Conservation (phyloP, 805 yeast species). For the Candida verbasci region DNA sequence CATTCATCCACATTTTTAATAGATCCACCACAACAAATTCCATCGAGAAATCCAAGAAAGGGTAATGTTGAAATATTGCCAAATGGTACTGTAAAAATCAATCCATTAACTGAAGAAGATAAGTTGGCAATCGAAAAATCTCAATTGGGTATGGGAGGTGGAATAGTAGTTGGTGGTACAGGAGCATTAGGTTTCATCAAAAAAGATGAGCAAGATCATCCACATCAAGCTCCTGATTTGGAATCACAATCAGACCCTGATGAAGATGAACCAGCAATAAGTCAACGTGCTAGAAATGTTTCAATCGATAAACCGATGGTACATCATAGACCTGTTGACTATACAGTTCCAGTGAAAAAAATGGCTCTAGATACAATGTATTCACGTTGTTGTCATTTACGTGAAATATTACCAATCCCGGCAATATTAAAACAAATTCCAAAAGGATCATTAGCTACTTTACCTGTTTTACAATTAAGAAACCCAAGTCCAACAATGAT, state of each 20-base stretch:
- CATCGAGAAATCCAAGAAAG: slow-evolving; percentile 73
- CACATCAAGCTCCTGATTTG: slow-evolving; percentile 12
- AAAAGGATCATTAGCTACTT: slow-evolving; percentile 70
- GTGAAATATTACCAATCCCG: slow-evolving; percentile 89
- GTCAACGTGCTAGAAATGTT: slow-evolving; percentile 19
- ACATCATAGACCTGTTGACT: slow-evolving; percentile 14
- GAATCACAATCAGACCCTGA: slow-evolving; percentile 17
- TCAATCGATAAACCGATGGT: slow-evolving; percentile 33
- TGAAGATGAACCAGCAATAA: slow-evolving; percentile 19
- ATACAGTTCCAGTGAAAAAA: slow-evolving; percentile 33
- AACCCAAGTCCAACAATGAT: slow-evolving; percentile 90
- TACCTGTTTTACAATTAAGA: slow-evolving; percentile 64
- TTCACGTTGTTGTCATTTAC: slow-evolving; percentile 86
- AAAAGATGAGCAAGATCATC: slow-evolving; percentile 15
- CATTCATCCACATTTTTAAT: slow-evolving; percentile 39
- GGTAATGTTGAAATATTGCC: slow-evolving; percentile 65
- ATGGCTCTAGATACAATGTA: slow-evolving; percentile 69
- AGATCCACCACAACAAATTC: slow-evolving; percentile 80
- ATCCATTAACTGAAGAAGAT: slow-evolving; percentile 54
- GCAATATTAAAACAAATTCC: slow-evolving; percentile 73
- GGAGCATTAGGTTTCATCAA: slow-evolving; percentile 53
- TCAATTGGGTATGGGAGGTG: slow-evolving; percentile 48
- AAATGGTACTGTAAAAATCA: slow-evolving; percentile 51
- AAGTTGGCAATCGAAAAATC: slow-evolving; percentile 37
- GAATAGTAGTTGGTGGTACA: slow-evolving; percentile 76